Evolutionary conservation across 2,329 filamentous ascomycete species (phyloP), one percentile per base, ranked within the genome.

Genomic region (Venturia effusa): DNA sequence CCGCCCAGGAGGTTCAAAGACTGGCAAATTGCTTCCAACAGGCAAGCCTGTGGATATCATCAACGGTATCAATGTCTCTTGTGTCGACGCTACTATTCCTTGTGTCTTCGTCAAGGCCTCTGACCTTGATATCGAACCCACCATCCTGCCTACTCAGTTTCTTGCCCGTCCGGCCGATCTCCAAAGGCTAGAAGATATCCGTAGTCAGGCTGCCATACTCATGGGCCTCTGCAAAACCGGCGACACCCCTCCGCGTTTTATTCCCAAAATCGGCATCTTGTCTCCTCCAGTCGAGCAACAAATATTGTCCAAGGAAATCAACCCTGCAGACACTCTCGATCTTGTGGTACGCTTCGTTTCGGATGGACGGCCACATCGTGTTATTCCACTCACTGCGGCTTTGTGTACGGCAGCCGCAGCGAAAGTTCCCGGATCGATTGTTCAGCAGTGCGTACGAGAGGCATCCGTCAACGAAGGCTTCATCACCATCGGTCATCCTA

Each of bases 21-120:
- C 87, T 0, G 84, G 85, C 2, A 82, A 78, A 66, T 69, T 84
- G 0, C 76, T 88, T 10, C 85, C 85, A 0, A 88, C 86, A 0
- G 84, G 84, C 0, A 82, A 80, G 45, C 69, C 74, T 0, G 70
- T 80, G 0, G 84, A 89, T 69, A 70, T 62, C 0, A 74, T 89
- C 19, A 74, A 78, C 8, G 78, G 76, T 0, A 71, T 84, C 4
- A 68, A 71, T 3, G 83, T 79, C 0, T 86, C 83, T 1, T 82
- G 86, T 32, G 78, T 88, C 0, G 87, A 89, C 66, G 83, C 83
- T 0, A 81, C 81, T 0, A 88, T 88, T 67, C 87, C 86, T 0
- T 83, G 82, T 59, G 78, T 86, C 17, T 89, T 89, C 69, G 75
- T 89, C 0, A 74, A 75, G 8, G 83, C 85, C 0, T 69, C 74